Percentiles rank a stretch among this genome's conserved stretches.
Conservation (phyloP, 345 rosid species). For the Clausena lansium region DNA sequence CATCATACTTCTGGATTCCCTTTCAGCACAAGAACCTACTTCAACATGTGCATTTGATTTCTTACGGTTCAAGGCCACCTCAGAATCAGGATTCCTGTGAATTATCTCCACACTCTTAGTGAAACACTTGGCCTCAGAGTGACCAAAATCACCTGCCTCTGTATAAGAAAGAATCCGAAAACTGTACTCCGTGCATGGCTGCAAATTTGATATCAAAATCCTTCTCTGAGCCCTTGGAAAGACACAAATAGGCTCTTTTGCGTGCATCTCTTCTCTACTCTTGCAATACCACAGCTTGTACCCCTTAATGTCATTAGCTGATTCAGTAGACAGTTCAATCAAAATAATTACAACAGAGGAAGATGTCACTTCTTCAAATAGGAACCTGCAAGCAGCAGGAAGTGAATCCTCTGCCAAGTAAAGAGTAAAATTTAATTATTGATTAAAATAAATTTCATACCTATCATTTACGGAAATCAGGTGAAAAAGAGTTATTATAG, state of each 20-base stretch:
- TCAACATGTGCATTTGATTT: slow-evolving; percentile 32
- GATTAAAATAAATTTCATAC: slow-evolving; percentile 2
- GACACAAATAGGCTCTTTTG: slow-evolving; percentile 53
- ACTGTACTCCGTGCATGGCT: slow-evolving; percentile 81
- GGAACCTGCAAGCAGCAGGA: slow-evolving; percentile 80
- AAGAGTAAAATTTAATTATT: slow-evolving; percentile 12
- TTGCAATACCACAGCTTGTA: slow-evolving; percentile 89
- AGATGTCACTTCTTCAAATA: slow-evolving; percentile 75
- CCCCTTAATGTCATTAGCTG: slow-evolving; percentile 57
- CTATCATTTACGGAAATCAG: background rate
- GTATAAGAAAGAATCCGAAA: slow-evolving; percentile 61
- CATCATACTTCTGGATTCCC: slow-evolving; percentile 25
- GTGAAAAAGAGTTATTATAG: background rate
- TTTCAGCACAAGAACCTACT: slow-evolving; percentile 44
- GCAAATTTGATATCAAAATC: slow-evolving; percentile 73
- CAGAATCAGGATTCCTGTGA: slow-evolving; percentile 41
- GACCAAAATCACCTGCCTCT: slow-evolving; percentile 55
- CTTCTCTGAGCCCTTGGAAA: slow-evolving; percentile 71
- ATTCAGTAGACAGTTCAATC: slow-evolving; percentile 52
- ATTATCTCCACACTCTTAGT: slow-evolving; percentile 65
- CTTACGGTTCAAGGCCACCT: slow-evolving; percentile 24
- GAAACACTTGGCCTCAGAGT: slow-evolving; percentile 67
- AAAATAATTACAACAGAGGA: slow-evolving; percentile 58
- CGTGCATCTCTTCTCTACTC: slow-evolving; percentile 59
- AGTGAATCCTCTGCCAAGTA: slow-evolving; percentile 48